A percentile compares a stretch with the other conserved stretches of the same genome.
Conservation (phyloP, 1,284 basidiomycete species). For the Tylopilus orsonianus region DNA sequence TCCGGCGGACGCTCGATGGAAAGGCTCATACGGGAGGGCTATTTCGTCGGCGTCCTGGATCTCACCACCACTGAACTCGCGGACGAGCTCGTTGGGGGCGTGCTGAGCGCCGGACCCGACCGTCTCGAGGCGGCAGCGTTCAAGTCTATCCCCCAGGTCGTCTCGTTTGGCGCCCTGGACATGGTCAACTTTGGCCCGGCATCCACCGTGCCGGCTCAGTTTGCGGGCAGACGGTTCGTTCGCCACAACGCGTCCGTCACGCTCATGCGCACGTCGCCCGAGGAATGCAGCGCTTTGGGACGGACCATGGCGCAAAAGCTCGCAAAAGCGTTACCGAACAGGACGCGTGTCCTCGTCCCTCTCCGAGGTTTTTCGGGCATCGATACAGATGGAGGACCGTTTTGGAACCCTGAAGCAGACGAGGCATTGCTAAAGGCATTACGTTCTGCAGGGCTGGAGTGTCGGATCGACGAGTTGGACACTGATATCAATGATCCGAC, state of each 20-base stretch:
- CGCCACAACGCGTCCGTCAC: conserved; percentile 29
- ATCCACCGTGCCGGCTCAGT: conserved; percentile 22
- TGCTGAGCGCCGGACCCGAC: conserved; percentile 24
- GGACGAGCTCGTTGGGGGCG: conserved; percentile 31
- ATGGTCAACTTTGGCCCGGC: conserved; percentile 32
- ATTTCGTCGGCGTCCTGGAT: conserved; percentile 29
- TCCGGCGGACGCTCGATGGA: conserved; percentile 33
- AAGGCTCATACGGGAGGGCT: conserved; percentile 22
- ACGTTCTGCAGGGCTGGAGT: conserved; percentile 15
- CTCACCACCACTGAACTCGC: conserved; percentile 33
- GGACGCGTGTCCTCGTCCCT: conserved; percentile 27
- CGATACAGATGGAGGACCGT: conserved; percentile 21
- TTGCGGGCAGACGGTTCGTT: conserved; percentile 16
- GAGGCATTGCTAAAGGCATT: conserved; percentile 20
- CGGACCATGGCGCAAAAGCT: conserved; percentile 25
- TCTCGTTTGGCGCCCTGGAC: conserved; percentile 31
- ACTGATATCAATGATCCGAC: conserved; percentile 27
- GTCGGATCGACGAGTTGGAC: conserved; percentile 23
- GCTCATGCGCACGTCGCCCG: conserved; percentile 30
- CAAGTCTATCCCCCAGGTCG: conserved; percentile 22
- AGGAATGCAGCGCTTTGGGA: conserved; percentile 26
- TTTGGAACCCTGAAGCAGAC: conserved; percentile 28
- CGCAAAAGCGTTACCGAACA: conserved; percentile 12
- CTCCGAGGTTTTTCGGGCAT: conserved; percentile 26
- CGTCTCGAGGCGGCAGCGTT: conserved; percentile 27